Evolutionary conservation across 768 basidiomycete species (phyloP).

Genomic region (Russula lepida): DNA sequence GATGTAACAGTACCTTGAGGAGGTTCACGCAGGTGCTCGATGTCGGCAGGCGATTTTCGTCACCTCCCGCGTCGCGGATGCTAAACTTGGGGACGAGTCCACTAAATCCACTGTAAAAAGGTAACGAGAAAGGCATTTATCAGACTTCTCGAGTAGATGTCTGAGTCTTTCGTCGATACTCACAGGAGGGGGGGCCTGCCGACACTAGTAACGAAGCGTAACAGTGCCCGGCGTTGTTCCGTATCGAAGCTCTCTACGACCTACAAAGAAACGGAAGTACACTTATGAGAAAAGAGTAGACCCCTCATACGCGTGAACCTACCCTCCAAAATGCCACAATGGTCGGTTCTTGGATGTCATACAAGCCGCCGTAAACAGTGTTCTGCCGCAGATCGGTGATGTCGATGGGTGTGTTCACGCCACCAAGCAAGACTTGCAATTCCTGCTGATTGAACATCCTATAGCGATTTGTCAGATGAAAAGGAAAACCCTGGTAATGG

Average conservation of each 20-base stretch:
- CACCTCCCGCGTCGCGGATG: constrained; percentile 72
- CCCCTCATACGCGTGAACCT: constrained; percentile 18
- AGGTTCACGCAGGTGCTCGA: constrained; percentile 89
- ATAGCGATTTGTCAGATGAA: background rate
- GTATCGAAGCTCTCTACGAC: constrained; percentile 75
- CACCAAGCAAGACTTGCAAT: constrained; percentile 84
- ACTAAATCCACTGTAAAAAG: constrained; percentile 57
- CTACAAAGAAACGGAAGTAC: constrained; percentile 27
- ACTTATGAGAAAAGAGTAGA: background rate
- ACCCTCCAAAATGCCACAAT: constrained; percentile 82
- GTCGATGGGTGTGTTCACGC: constrained; percentile 78
- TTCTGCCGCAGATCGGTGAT: constrained; percentile 69
- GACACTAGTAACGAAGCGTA: constrained; percentile 91
- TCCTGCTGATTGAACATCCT: constrained; percentile 99
- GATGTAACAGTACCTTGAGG: constrained; percentile 52
- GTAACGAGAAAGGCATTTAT: background rate
- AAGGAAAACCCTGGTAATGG: background rate
- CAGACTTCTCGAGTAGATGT: background rate
- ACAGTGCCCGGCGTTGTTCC: constrained; percentile 64
- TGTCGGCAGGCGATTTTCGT: constrained; percentile 63
- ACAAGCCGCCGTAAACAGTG: constrained; percentile 78
- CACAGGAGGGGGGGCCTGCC: constrained; percentile 81
- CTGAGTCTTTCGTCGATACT: constrained; percentile 24
- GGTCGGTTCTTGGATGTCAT: constrained; percentile 59
- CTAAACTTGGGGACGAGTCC: constrained; percentile 83